Evolutionary conservation across 805 yeast genomes (phyloP), one percentile per base, ranked within the genome.

Genomic region (Ogataea ramenticola): DNA sequence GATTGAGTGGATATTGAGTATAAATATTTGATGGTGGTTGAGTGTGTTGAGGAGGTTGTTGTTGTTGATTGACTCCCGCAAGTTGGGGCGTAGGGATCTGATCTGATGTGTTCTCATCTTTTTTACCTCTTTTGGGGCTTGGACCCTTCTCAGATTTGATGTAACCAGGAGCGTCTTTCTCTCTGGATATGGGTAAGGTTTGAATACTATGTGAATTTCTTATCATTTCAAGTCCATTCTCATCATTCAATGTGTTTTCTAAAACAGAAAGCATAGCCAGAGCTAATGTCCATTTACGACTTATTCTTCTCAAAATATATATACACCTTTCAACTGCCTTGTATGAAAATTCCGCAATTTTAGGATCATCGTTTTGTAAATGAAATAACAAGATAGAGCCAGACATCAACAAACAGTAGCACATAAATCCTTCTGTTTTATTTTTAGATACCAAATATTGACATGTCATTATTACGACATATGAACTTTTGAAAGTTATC

Each of bases 401-500:
- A 1, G 93, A 86, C 29, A 80, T 72, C 57, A 79, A 78, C 46
- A 80, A 63, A 21, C 80, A 70, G 54, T 83, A 81, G 2, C 52
- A 46, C 4, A 53, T 40, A 19, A 53, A 44, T 26, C 48, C 36
- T 14, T 44, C 49, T 36, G 46, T 49, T 26, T 46, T 45, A 15
- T 80, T 77, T 12, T 86, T 82, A 37, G 71, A 74, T 34, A 70
- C 52, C 45, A 85, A 51, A 45, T 75, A 79, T 40, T 79, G 79
- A 26, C 78, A 71, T 43, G 86, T 79, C 36, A 75, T 68, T 5
- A 85, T 74, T 49, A 85, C 79, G 78, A 82, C 79, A 53, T 86
- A 77, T 1, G 93, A 88, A 1, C 90, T 83, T 58, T 83, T 87
- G 66, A 84, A 84, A 3, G 88, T 84, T 46, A 85, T 82, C 15